Evolutionary conservation across 345 rosid species (phyloP).

Genomic region (Arabidopsis suecica): DNA sequence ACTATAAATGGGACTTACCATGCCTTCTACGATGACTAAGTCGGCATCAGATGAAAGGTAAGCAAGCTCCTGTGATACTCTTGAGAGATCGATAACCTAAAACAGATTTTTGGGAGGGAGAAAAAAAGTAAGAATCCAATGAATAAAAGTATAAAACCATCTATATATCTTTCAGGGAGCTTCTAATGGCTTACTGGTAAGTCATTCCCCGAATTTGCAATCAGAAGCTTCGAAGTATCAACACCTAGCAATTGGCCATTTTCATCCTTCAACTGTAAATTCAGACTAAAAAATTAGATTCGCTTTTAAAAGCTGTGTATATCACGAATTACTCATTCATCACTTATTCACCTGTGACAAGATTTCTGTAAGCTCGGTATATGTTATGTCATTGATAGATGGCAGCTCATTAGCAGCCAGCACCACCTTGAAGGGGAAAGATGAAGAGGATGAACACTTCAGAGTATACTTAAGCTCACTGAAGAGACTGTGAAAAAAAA

Average conservation of each 20-base stretch:
- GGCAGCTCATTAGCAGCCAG: slow-evolving; percentile 96
- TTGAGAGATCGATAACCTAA: slow-evolving; percentile 94
- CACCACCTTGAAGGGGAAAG: slow-evolving; percentile 67
- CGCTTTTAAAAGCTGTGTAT: slow-evolving; percentile 11
- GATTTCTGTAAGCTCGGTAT: slow-evolving; percentile 79
- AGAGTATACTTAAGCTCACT: slow-evolving; percentile 48
- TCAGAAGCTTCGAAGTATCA: slow-evolving; percentile 76
- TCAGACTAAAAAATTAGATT: slow-evolving; percentile 41
- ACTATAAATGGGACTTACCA: slow-evolving; percentile 59
- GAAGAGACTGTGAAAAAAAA: slow-evolving; percentile 3
- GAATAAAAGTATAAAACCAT: neutral
- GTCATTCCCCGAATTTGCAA: slow-evolving; percentile 95
- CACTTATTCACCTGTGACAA: slow-evolving; percentile 83
- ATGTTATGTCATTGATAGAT: slow-evolving; percentile 90
- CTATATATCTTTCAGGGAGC: neutral
- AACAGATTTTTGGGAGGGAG: slow-evolving; percentile 1
- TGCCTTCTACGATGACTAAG: slow-evolving; percentile 93
- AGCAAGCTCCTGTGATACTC: slow-evolving; percentile 86
- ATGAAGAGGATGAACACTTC: slow-evolving; percentile 2
- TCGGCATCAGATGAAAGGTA: slow-evolving; percentile 81
- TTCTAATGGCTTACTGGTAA: slow-evolving; percentile 71
- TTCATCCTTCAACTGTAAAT: slow-evolving; percentile 81
- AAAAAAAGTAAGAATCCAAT: neutral
- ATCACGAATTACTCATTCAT: slow-evolving; percentile 15
- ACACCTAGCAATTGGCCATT: slow-evolving; percentile 75